Conservation (phyloP, 345 rosid species). For the Gossypium mustelinum region DNA sequence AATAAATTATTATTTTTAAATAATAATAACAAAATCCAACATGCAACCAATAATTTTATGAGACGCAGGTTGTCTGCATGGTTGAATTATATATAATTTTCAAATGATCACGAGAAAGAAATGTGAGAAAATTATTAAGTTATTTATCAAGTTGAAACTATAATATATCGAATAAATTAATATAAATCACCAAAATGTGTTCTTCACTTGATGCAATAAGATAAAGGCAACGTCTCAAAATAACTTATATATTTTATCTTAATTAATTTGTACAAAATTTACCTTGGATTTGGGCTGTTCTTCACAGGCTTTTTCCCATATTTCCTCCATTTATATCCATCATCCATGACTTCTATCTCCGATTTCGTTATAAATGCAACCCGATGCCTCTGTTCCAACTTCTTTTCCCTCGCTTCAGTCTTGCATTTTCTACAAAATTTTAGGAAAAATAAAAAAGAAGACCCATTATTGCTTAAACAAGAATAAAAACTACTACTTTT, state of each 20-base stretch:
- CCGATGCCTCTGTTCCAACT: conserved; percentile 35
- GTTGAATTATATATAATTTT: conserved; percentile 1
- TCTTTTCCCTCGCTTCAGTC: conserved; percentile 30
- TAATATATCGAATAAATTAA: background rate
- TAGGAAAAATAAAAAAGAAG: background rate
- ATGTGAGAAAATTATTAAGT: background rate
- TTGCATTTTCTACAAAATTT: conserved; percentile 2
- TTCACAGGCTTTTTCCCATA: conserved; percentile 88
- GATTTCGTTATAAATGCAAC: conserved; percentile 86
- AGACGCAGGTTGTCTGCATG: background rate
- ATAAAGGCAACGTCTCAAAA: background rate
- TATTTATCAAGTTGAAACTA: background rate
- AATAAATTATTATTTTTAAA: background rate
- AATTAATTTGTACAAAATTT: conserved; percentile 4
- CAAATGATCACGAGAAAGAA: background rate
- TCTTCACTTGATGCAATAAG: conserved; percentile 2
- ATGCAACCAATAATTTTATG: background rate
- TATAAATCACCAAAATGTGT: background rate
- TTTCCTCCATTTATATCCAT: conserved; percentile 93
- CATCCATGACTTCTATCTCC: conserved; percentile 83
- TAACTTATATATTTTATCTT: background rate
- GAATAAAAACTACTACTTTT: background rate
- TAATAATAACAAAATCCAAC: background rate
- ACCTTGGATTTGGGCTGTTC: conserved; percentile 88
- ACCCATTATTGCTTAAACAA: background rate